Percentiles rank a stretch among this genome's conserved stretches.
Evolutionary conservation across 805 yeast genomes (phyloP).

Genomic region (Myxozyma neglecta): DNA sequence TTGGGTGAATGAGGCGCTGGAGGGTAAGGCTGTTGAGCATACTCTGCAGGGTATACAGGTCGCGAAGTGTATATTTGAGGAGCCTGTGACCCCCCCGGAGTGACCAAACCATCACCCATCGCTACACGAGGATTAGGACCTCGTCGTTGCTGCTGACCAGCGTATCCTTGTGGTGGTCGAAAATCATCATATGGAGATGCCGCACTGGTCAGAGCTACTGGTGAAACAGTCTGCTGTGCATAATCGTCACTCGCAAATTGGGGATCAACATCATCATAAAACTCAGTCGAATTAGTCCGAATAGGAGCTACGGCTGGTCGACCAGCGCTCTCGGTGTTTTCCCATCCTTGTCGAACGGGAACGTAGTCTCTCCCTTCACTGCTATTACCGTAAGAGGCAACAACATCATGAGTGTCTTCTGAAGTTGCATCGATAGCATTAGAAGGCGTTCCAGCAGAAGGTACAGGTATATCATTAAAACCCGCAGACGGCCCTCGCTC

Average conservation of each 20-base stretch:
- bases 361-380: slow-evolving; percentile 11
- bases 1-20: slow-evolving; percentile 39
- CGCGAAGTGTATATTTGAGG: slow-evolving; percentile 14
- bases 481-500: slow-evolving; percentile 1
- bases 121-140: slow-evolving; percentile 5
- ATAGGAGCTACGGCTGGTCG: background rate
- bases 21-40: background rate
- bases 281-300: slow-evolving; percentile 4
- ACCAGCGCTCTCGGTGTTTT: background rate
- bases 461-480: slow-evolving; percentile 2
- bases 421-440: background rate
- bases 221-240: slow-evolving; percentile 13
- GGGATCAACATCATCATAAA: slow-evolving; percentile 30
- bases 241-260: slow-evolving; percentile 23
- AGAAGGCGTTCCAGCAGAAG: slow-evolving; percentile 21
- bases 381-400: background rate
- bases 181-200: slow-evolving; percentile 15
- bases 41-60: slow-evolving; percentile 11
- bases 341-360: slow-evolving; percentile 21
- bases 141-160: slow-evolving; percentile 2
- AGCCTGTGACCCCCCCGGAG: background rate
- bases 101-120: background rate
- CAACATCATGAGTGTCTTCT: background rate
- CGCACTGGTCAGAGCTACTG: slow-evolving; percentile 1
- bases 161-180: slow-evolving; percentile 14